Conservation (phyloP, 2,329 filamentous ascomycete genomes). For the Rutstroemia sydowiana region DNA sequence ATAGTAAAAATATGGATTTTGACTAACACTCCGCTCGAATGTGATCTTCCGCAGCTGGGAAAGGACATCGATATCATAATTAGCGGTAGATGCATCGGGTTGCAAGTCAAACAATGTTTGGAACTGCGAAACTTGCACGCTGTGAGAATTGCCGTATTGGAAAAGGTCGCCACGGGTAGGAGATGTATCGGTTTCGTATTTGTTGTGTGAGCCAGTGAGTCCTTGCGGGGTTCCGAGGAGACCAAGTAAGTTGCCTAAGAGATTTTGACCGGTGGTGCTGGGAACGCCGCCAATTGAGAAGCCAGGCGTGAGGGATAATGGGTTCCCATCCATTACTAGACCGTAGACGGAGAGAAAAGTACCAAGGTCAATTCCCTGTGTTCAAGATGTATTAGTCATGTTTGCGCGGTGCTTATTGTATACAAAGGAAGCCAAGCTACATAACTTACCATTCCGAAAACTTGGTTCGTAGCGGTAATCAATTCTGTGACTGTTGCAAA, state of each 20-base stretch:
- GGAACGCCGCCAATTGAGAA: background rate
- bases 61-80: conserved; percentile 35
- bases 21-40: conserved; percentile 26
- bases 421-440: too few relatives aligned
- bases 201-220: conserved; percentile 42
- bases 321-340: background rate
- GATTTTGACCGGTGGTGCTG: background rate
- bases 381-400: too few relatives aligned
- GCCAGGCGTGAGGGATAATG: background rate
- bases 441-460: conserved; percentile 6
- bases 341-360: background rate
- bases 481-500: conserved; percentile 25
- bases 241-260: conserved; percentile 20
- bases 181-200: conserved; percentile 45
- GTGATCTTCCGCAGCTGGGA: conserved; percentile 37
- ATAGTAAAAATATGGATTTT: conserved; percentile 46
- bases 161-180: conserved; percentile 42
- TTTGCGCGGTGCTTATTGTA: too few relatives aligned
- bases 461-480: conserved; percentile 24
- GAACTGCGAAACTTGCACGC: conserved; percentile 33
- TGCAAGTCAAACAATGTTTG: conserved; percentile 38
- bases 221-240: conserved; percentile 35
- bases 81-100: conserved; percentile 30
- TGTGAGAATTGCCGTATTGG: background rate
- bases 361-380: background rate